Base-by-base conservation (phyloP, 2,329 filamentous ascomycete species). In the Mollisiaceae sp. region DNA sequence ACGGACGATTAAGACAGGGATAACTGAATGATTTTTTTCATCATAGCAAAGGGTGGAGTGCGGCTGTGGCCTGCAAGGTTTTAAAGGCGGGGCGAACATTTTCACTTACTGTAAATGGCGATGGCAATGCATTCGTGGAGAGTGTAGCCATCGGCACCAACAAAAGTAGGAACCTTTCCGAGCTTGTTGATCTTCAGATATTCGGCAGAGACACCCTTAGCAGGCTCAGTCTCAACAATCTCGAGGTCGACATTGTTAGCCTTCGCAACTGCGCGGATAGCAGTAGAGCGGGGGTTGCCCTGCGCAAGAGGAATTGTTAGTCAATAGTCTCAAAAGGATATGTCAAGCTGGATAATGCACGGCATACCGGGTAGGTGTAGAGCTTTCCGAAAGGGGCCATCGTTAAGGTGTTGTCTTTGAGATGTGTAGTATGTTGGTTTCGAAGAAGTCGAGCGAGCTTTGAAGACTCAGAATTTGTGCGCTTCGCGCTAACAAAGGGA, bases 321-420 rank as follows among this genome's bases (percentile, higher is more conserved):
- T 55, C 9, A 45, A 38, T 6, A 50, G 18, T 8, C 59, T 27
- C 35, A n/a, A 47, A 35, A 11, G 4, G 12, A 27, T 22, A n/a
- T n/a, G 12, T 45, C 45, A 43, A 45, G 55, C n/a, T 55, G 58
- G 55, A 43, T n/a, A 11, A 39, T 55, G 12, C 6, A 22, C 27
- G 38, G 68, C 71, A 69, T 89, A 97, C 94, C 83, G 87, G 80
- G 81, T 87, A 88, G 80, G 91, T 91, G 89, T 95, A 98, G 78
- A 99, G 89, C 86, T 97, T 99, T 85, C 95, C 95, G 88, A 99
- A 98, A 79, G 92, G 86, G 91, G 97, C 96, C 81, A 87, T 92
- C 84, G 79, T 74, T 72, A 63, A 60, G 56, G 56, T 71, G 59
- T 64, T 72, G 62, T 65, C 39, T 3, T 72, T 71, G 63, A 57